These are phyloP conservation scores for Xerocomellus chrysenteron DNA, from an alignment of 768 basidiomycete species.

Conservation along the genomic window DNA sequence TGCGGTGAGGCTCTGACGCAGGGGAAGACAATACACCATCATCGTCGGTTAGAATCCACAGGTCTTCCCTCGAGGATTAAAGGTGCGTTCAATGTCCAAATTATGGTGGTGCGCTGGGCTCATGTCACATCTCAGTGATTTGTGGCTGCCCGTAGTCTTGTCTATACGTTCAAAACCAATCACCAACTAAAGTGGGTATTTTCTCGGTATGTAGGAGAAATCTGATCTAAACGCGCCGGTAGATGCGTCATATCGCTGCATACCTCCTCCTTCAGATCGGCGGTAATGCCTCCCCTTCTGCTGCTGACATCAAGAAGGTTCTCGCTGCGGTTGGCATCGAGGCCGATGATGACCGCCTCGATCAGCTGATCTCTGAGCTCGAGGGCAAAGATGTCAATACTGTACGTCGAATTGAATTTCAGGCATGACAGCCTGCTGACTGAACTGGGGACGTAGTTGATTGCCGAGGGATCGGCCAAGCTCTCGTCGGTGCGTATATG, in stretches of 20 bases:
- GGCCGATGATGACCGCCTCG: constrained; percentile 76
- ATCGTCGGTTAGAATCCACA: constrained; percentile 87
- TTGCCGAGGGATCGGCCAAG: constrained; percentile 88
- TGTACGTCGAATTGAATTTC: constrained; percentile 41
- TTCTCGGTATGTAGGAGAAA: neutral
- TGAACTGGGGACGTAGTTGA: constrained; percentile 53
- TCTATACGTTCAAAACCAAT: constrained; percentile 30
- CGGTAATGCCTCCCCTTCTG: constrained; percentile 86
- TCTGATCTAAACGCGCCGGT: constrained; percentile 1
- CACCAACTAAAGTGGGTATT: constrained; percentile 44
- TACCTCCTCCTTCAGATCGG: constrained; percentile 96
- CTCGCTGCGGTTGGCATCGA: constrained; percentile 86
- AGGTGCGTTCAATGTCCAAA: constrained; percentile 31
- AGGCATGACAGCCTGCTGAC: neutral
- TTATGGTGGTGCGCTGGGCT: neutral
- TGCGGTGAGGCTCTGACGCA: constrained; percentile 10
- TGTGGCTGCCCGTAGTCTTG: constrained; percentile 77
- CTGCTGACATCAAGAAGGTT: constrained; percentile 84
- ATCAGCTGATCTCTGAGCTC: constrained; percentile 85
- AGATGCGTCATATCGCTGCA: constrained; percentile 94
- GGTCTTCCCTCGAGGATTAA: constrained; percentile 94
- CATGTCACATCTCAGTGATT: constrained; percentile 60
- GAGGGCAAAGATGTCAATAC: constrained; percentile 84
- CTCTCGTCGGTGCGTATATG: constrained; percentile 78
- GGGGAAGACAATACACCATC: constrained; percentile 25